Evolutionary conservation across 306 rosid genomes (phyloP).

Genomic region (Macrotyloma uniflorum): DNA sequence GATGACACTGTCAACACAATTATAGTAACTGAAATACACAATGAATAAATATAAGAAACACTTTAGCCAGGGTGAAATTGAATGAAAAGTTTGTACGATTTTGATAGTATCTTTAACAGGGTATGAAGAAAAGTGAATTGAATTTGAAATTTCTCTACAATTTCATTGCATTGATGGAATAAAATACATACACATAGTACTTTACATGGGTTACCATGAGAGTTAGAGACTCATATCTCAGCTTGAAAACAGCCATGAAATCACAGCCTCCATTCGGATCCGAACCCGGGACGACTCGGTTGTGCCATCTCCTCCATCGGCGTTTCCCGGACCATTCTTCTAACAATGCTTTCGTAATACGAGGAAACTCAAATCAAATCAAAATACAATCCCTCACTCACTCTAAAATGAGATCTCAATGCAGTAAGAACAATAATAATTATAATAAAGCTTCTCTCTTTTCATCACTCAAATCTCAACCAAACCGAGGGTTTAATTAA

Average conservation of each 20-base stretch:
- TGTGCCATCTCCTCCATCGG: slow-evolving; percentile 70
- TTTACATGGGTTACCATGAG: slow-evolving; percentile 24
- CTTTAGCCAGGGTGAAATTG: neutral
- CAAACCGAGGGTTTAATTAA: neutral
- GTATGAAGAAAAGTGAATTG: neutral
- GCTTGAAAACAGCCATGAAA: slow-evolving; percentile 30
- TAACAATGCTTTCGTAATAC: neutral
- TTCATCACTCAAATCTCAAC: neutral
- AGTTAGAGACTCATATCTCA: slow-evolving; percentile 3
- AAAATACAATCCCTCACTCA: slow-evolving; percentile 33
- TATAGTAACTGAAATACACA: neutral
- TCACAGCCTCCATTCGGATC: slow-evolving; percentile 49
- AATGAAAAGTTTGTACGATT: too few species aligned
- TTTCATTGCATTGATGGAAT: slow-evolving; percentile 37
- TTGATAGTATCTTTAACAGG: too few species aligned
- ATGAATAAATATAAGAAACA: neutral
- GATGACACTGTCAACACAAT: neutral
- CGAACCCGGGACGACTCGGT: slow-evolving; percentile 86
- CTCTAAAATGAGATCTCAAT: neutral
- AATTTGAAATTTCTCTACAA: slow-evolving; percentile 45
- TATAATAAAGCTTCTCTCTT: neutral
- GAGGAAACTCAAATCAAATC: neutral
- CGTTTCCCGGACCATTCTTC: slow-evolving; percentile 45
- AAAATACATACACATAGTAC: slow-evolving; percentile 34
- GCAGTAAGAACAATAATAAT: neutral